These are phyloP conservation scores for Viola pubescens DNA, from an alignment of 441 rosid genomes.

Conservation along the genomic window DNA sequence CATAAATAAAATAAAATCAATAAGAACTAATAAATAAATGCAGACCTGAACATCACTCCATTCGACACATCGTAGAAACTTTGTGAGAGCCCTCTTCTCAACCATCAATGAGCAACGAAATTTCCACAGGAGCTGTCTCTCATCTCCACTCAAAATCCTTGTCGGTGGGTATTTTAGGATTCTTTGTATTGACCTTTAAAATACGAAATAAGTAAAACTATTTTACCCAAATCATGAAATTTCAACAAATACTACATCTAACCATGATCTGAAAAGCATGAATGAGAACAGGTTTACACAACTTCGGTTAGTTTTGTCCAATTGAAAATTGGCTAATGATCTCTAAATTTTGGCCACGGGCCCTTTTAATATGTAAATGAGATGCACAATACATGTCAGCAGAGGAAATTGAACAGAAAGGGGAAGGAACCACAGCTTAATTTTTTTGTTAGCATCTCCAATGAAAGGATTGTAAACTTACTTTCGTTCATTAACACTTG, in stretches of 20 bases:
- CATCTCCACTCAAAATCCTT: slow-evolving; percentile 85
- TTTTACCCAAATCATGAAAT: too few species aligned
- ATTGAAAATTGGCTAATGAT: neutral
- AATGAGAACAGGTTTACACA: neutral
- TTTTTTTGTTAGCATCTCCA: neutral
- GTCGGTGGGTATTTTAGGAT: slow-evolving; percentile 95
- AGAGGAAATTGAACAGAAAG: slow-evolving; percentile 1
- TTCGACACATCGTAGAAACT: slow-evolving; percentile 93
- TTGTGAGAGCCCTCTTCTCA: slow-evolving; percentile 95
- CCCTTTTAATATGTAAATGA: neutral
- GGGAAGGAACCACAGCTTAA: too few species aligned
- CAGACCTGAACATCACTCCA: slow-evolving; percentile 97
- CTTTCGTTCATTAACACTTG: slow-evolving; percentile 76
- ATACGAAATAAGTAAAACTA: neutral
- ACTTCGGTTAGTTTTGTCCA: neutral
- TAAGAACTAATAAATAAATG: slow-evolving; percentile 12
- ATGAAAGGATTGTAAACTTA: slow-evolving; percentile 32
- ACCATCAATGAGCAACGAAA: slow-evolving; percentile 92
- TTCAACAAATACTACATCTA: neutral
- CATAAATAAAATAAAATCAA: slow-evolving; percentile 2
- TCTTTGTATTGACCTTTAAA: slow-evolving; percentile 70
- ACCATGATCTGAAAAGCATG: neutral
- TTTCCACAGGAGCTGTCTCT: slow-evolving; percentile 97
- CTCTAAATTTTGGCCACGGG: slow-evolving; percentile 1
- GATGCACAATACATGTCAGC: neutral